Conservation (phyloP, 2,329 filamentous ascomycete genomes). For the Akanthomyces lecanii region DNA sequence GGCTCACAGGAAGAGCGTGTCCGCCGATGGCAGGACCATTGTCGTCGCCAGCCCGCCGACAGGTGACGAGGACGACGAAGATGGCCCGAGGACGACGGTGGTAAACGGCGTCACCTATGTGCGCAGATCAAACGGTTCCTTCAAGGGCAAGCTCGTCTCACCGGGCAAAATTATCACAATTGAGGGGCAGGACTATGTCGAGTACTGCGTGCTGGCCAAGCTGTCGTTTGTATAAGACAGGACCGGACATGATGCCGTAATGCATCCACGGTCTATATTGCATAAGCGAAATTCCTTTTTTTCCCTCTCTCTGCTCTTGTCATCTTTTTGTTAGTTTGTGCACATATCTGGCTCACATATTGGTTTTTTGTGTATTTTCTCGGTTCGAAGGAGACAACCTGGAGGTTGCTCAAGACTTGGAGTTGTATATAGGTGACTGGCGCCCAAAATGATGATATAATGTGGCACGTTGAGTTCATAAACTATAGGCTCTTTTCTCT, state of each 20-base stretch:
- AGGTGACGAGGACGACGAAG: conserved; percentile 4
- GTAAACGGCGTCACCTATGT: conserved; percentile 11
- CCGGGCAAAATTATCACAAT: conserved; percentile 17
- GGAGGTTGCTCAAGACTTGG: neutral
- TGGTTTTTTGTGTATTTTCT: neutral
- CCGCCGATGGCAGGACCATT: neutral
- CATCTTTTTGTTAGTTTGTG: neutral
- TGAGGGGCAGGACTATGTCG: conserved; percentile 16
- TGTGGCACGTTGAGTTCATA: neutral
- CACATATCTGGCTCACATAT: neutral
- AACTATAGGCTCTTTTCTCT: neutral
- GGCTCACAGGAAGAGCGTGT: neutral
- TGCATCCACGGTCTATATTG: conserved; percentile 11
- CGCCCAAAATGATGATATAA: conserved; percentile 1
- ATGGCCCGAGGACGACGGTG: neutral
- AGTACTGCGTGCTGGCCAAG: conserved; percentile 16
- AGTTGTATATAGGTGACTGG: conserved; percentile 10
- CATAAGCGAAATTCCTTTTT: conserved; percentile 13
- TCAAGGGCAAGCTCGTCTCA: conserved; percentile 13
- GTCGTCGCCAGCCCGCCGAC: neutral
- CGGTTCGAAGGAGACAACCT: neutral
- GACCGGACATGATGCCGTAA: neutral
- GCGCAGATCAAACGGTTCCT: conserved; percentile 10
- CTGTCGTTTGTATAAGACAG: conserved; percentile 7
- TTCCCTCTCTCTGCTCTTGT: neutral